Conservation (phyloP, 2,329 filamentous ascomycete genomes). For the Fusarium anguioides region DNA sequence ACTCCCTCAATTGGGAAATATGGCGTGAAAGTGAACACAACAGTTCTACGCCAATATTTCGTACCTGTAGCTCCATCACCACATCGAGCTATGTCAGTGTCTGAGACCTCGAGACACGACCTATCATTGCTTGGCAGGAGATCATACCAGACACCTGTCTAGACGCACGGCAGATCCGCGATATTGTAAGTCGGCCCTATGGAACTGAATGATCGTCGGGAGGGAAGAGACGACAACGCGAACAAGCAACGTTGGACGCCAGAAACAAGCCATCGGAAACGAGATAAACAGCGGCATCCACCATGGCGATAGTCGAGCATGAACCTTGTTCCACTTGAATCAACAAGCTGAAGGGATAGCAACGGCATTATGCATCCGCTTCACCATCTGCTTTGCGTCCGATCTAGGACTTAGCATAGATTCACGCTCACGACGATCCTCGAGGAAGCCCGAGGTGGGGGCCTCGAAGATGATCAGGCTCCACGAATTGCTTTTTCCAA, state of each 20-base stretch:
- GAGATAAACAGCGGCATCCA: constrained; percentile 16
- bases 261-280: constrained; percentile 13
- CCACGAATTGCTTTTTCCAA: constrained; percentile 33
- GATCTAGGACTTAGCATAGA: constrained; percentile 1
- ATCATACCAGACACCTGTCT: constrained; percentile 7
- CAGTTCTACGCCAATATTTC: not conserved
- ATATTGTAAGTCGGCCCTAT: constrained; percentile 3
- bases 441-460: constrained; percentile 21
- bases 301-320: constrained; percentile 22
- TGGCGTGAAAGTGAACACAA: not conserved
- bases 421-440: constrained; percentile 12
- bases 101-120: constrained; percentile 16
- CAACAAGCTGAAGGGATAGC: constrained; percentile 22
- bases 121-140: constrained; percentile 23
- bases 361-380: constrained; percentile 25
- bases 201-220: constrained; percentile 23
- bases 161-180: constrained; percentile 2
- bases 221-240: constrained; percentile 44
- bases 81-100: constrained; percentile 11
- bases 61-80: constrained; percentile 13
- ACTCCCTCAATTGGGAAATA: not conserved
- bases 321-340: constrained; percentile 25
- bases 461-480: constrained; percentile 15
- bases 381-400: constrained; percentile 10
- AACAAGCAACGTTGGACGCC: constrained; percentile 31